Conservation (phyloP, 2,329 filamentous ascomycete species). For the Dactylonectria macrodidyma region DNA sequence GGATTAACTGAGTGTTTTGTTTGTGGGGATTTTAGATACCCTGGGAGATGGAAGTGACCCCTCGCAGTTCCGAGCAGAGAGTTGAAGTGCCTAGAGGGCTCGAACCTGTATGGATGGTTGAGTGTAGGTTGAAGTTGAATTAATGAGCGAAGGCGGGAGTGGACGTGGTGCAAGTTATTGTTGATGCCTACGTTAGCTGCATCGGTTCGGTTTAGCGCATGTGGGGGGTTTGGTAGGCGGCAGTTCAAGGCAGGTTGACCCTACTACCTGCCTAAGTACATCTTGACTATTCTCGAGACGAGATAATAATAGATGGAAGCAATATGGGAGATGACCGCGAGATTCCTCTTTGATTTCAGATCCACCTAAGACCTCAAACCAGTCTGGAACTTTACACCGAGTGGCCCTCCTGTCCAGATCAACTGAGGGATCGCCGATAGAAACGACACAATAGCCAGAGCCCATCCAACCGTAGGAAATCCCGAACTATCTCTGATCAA, state of each 20-base stretch:
- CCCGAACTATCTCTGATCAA: constrained; percentile 52
- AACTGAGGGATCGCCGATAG: constrained; percentile 47
- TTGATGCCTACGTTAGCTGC: constrained; percentile 31
- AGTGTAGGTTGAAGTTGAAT: background rate
- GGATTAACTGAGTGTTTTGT: background rate
- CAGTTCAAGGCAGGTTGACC: background rate
- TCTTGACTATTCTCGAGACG: background rate
- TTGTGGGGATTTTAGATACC: background rate
- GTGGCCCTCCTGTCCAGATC: constrained; percentile 50
- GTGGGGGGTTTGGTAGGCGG: constrained; percentile 15
- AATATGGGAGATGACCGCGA: background rate
- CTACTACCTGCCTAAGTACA: too few relatives aligned
- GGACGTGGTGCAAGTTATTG: constrained; percentile 17
- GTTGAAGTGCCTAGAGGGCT: background rate
- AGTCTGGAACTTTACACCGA: constrained; percentile 47
- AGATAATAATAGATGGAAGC: background rate
- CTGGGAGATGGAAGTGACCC: too few relatives aligned
- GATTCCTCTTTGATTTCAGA: background rate
- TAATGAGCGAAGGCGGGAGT: constrained; percentile 10
- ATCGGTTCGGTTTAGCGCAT: constrained; percentile 40
- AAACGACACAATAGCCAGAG: constrained; percentile 47
- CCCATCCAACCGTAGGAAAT: constrained; percentile 53
- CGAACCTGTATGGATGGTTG: background rate
- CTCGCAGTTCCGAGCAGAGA: background rate
- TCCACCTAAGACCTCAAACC: constrained; percentile 11